Evolutionary conservation across 148 eudicot species (phyloP), one percentile per base, ranked within the genome.

Genomic region (Camellia granthamiana): DNA sequence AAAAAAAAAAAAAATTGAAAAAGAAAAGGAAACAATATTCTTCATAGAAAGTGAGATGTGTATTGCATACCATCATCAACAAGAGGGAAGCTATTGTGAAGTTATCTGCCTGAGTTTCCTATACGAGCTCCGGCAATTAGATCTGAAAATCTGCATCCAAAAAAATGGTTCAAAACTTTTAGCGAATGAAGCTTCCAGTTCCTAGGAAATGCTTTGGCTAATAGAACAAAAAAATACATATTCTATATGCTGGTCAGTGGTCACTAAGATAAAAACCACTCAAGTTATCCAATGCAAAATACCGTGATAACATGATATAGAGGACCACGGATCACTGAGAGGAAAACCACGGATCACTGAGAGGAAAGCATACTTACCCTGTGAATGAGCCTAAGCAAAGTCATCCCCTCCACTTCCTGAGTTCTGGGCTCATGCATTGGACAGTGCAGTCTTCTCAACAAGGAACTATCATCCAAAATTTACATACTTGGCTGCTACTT

Each of bases 1-100:
- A 3, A 21, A 14, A 58, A 14, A 58, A 56, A 11, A 58, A 58
- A 58, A 6, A 9, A 0, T 3, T 58, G 38, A 30, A 30, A 58
- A 11, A 58, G 11, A 6, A 49, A 49, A 58, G 15, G 1, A 15
- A 38, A 30, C 3, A 66, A 30, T 41, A 16, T 66, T 66, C 46
- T 38, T 66, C 70, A 21, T 19, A 3, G 67, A 63, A 63, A n/a
- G 3, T 19, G 41, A 6, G 21, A 23, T 0, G 3, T 1, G 67
- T 8, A 63, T 63, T 63, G 30, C 67, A 38, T 66, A 66, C 44
- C 72, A 69, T 44, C 21, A 69, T 69, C 51, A 69, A 74, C 6
- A 52, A 21, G 46, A 51, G 60, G 59, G 56, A 52, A 12, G 43
- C 18, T 9, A 52, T 73, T 23, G 6, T 75, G 51, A 7, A 58